Evolutionary conservation across 257 asterid genomes (phyloP), one percentile per base, ranked within the genome.

Genomic region (Nicotiana tabacum): DNA sequence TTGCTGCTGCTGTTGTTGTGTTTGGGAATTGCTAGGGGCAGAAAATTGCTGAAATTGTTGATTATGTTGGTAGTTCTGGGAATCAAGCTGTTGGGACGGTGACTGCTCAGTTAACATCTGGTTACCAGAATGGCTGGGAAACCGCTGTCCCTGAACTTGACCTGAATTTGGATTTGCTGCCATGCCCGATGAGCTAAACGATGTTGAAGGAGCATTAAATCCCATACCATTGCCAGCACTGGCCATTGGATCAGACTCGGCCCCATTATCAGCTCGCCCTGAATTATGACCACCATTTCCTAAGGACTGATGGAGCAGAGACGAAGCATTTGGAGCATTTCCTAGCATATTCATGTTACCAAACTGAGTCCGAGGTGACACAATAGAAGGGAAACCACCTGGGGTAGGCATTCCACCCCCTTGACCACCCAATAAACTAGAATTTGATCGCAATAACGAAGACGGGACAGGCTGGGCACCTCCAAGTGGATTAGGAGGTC

Each of bases 341-440:
- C 95, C 97, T 39, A 87, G 84, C 94, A 89, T 90, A 82, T 86
- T 92, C 91, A 91, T 82, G 83, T 88, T 90, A 74, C 83, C 86
- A 57, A 84, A 87, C 85, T 89, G 91, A 61, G 86, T 85, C 13
- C 90, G 92, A 0, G 92, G 97, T 0, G 97, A 92, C 29, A 91
- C 89, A 82, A 90, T 64, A 80, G 93, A 87, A 9, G 91, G 83
- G 70, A 91, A 92, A 68, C 87, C 88, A 65, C 83, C 87, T 81
- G 86, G 93, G 16, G 92, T 87, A 15, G 90, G 86, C 85, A 90
- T 90, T 39, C 90, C 92, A 32, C 91, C 92, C 29, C 95, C 97
- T 82, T 93, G 95, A 64, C 93, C 93, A 51, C 92, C 87, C 94
- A 92, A 81, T 72, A 89, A 67, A 74, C 92, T 90, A 5, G 97